Percentiles rank a stretch among this genome's conserved stretches.
Evolutionary conservation across 441 rosid genomes (phyloP).

Genomic region (Euphorbia celastroides): DNA sequence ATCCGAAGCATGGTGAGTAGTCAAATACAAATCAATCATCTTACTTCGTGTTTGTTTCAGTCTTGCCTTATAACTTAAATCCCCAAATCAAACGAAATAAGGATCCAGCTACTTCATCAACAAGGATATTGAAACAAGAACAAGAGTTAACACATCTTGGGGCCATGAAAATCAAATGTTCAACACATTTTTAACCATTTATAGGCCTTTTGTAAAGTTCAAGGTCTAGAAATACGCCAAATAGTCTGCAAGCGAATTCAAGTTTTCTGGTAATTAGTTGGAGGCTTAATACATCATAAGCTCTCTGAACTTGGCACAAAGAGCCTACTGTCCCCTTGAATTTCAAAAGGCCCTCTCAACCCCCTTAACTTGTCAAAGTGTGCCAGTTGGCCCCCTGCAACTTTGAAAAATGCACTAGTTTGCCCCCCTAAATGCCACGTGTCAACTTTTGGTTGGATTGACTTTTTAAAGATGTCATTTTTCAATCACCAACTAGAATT

Average conservation of each 20-base stretch:
- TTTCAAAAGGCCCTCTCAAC: too few relatives aligned
- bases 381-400: too few relatives aligned
- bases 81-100: background rate
- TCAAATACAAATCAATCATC: constrained; percentile 1
- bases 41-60: background rate
- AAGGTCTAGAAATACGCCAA: background rate
- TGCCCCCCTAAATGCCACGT: too few relatives aligned
- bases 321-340: too few relatives aligned
- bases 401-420: too few relatives aligned
- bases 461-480: too few relatives aligned
- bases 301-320: too few relatives aligned
- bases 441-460: too few relatives aligned
- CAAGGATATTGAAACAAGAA: background rate
- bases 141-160: background rate
- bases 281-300: too few relatives aligned
- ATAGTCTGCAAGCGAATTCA: background rate
- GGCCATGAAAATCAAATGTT: too few relatives aligned
- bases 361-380: too few relatives aligned
- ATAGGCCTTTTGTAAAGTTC: background rate
- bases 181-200: background rate
- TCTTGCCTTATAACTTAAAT: background rate
- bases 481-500: too few relatives aligned
- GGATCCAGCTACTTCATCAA: background rate
- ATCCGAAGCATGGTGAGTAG: background rate
- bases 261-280: background rate